Base-by-base conservation (phyloP, 495 filamentous ascomycete species). In the Lasiosphaeria ovina region DNA sequence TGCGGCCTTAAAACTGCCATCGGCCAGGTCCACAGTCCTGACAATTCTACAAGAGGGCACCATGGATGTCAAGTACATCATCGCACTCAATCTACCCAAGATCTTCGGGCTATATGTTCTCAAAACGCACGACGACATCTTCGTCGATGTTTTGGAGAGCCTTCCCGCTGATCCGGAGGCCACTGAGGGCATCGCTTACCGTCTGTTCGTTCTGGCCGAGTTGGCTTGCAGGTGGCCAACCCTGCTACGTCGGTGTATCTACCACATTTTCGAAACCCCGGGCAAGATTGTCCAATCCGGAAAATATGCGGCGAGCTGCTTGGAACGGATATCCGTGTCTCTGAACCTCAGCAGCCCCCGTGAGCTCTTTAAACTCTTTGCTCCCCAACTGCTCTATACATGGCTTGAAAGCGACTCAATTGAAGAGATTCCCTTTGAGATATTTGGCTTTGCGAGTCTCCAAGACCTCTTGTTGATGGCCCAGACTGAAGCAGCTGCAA, bases 201-300 rank as follows among this genome's bases (percentile, higher is more conserved):
- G 95, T 14, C 75, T 98, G 7, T 85, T 89, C 65, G 83, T 89
- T 33, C 78, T 97, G 10, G 81, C 86, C 4, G 82, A 82, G 61
- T 74, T 99, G 44, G 93, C 88, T 48, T 88, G 90, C 34, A 71
- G 73, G 62, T 97, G 89, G 92, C 85, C 87, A 58, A 95, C 89
- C 6, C 80, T 93, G 56, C 77, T 93, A 51, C 89, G 90, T 54
- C 87, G 87, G 61, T 88, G 89, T 62, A 88, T 96, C 17, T 98
- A 97, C 71, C 87, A 93, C 71, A 91, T 97, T 31, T 94, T 97
- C 64, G 94, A 97, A 71, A 91, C 85, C 0, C 86, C 94, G 1
- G 91, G 87, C 6, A 82, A 82, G 45, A 81, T 93, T 2, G 76
- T 82, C 14, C 69, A 73, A 10, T 87, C 88, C 24, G 72, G 81